These are phyloP conservation scores for Physaria fendleri DNA, from an alignment of 345 rosid genomes.

Conservation along the genomic window DNA sequence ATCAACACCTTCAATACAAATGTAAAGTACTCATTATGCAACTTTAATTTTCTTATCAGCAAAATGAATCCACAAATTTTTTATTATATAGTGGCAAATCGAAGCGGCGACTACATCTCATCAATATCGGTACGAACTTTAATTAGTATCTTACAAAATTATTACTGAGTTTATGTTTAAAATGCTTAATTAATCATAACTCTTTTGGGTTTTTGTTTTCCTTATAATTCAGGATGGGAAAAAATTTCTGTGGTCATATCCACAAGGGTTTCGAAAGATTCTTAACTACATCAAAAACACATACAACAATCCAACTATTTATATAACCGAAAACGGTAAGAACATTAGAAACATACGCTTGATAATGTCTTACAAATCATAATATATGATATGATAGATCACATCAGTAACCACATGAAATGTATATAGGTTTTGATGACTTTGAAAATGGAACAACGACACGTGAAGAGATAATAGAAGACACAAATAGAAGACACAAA, in stretches of 20 bases:
- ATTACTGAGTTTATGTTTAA: no score
- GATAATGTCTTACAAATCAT: no score
- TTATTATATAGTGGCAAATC: conserved; percentile 9
- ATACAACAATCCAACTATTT: conserved; percentile 10
- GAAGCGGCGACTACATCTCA: conserved; percentile 16
- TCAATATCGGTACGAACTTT: conserved; percentile 9
- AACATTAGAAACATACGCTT: neutral
- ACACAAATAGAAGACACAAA: conserved; percentile 20
- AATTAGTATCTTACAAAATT: no score
- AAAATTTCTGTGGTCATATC: neutral
- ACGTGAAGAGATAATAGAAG: conserved; percentile 14
- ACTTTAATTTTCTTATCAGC: neutral
- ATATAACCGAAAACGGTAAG: conserved; percentile 20
- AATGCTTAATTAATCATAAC: no score
- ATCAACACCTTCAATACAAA: neutral
- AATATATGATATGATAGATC: no score
- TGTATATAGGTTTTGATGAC: conserved; percentile 1
- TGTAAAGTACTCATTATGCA: neutral
- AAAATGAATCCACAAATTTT: neutral
- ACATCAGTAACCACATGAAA: neutral
- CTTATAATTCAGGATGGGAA: neutral
- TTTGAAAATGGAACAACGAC: neutral
- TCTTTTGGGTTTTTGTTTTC: neutral
- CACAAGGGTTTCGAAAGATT: conserved; percentile 3
- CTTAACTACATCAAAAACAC: conserved; percentile 6